Evolutionary conservation across 805 yeast species (phyloP).

Genomic region (Yarrowia sp.): DNA sequence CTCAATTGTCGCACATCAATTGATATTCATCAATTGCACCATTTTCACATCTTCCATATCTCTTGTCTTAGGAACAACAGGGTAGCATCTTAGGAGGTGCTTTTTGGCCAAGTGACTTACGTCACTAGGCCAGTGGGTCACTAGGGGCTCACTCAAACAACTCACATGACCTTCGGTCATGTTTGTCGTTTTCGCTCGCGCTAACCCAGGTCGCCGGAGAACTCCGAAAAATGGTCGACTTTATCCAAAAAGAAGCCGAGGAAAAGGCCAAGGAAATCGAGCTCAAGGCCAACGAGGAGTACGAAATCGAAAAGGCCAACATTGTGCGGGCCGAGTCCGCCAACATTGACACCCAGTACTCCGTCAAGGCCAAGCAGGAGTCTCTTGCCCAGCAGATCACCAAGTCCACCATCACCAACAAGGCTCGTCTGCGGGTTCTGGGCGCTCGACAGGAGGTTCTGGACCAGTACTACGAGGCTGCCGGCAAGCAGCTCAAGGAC

Average conservation of each 20-base stretch:
- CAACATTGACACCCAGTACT: conserved; percentile 77
- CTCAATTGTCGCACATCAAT: no score
- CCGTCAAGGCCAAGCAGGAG: conserved; percentile 84
- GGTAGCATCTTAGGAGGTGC: no score
- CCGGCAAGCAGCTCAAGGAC: conserved; percentile 60
- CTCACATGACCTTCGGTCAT: not conserved
- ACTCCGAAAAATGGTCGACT: conserved; percentile 95
- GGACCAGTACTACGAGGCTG: conserved; percentile 67
- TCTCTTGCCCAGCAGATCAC: conserved; percentile 91
- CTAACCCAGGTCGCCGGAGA: conserved; percentile 81
- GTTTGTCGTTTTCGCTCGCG: not conserved
- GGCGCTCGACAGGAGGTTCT: conserved; percentile 81
- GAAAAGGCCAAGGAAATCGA: conserved; percentile 96
- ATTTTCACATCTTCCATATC: no score
- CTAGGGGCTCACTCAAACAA: no score
- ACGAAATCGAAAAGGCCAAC: conserved; percentile 94
- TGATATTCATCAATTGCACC: no score
- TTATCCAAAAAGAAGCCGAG: conserved; percentile 98
- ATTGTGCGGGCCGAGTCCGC: conserved; percentile 91
- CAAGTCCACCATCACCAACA: conserved; percentile 92
- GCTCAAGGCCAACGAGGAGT: conserved; percentile 97
- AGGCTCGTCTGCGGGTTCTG: conserved; percentile 87
- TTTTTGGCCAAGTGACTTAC: no score
- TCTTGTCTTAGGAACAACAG: no score
- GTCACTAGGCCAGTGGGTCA: no score